phyloP scores from a whole-genome alignment of 176 grass and related monocot genomes.

The Elymus sibiricus region DNA sequence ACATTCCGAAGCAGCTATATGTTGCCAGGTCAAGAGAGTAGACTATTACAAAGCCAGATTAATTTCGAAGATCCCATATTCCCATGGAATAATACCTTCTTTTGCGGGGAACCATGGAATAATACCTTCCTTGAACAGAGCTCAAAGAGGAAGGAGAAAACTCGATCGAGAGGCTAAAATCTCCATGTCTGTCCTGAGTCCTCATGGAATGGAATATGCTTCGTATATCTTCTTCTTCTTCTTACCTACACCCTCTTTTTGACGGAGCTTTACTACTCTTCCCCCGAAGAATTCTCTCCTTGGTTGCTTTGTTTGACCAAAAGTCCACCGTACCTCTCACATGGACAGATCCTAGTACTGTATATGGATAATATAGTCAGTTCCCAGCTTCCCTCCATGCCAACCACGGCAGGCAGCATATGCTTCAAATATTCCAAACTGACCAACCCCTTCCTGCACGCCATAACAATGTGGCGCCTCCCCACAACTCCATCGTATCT shows the following conservation, averaged over 20 bases:
- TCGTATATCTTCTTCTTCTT: neutral
- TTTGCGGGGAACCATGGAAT: neutral
- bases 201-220: constrained; percentile 10
- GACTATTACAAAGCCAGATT: neutral
- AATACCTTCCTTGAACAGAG: neutral
- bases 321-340: too few species aligned
- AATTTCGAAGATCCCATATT: neutral
- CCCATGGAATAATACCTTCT: too few species aligned
- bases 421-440: constrained; percentile 50
- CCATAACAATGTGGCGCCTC: neutral
- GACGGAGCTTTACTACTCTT: neutral
- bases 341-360: too few species aligned
- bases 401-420: constrained; percentile 28
- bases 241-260: neutral
- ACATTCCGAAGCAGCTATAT: too few species aligned
- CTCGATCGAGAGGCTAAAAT: neutral
- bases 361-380: neutral
- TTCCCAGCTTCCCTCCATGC: neutral
- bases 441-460: neutral
- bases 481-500: neutral
- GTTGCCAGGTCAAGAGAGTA: too few species aligned
- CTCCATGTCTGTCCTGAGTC: neutral
- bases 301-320: neutral
- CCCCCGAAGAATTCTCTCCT: neutral
- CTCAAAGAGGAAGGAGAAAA: neutral